Percentiles rank a stretch among this genome's conserved stretches.
Conservation (phyloP, 2,329 filamentous ascomycete genomes). For the Neobulgaria alba region DNA sequence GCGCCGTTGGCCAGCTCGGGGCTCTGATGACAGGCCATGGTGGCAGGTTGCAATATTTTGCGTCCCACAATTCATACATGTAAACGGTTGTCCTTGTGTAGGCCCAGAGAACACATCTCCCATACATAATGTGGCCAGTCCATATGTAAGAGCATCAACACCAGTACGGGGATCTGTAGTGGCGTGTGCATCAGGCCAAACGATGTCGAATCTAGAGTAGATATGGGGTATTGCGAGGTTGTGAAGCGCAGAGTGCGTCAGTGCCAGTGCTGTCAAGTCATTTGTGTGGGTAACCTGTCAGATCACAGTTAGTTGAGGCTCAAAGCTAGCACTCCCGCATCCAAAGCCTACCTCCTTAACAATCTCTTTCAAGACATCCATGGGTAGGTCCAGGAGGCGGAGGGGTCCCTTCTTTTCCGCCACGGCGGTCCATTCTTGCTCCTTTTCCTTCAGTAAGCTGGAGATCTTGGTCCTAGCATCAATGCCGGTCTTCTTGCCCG, state of each 20-base stretch:
- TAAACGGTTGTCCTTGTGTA: conserved; percentile 14
- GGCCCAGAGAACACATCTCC: conserved; percentile 47
- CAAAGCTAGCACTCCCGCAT: neutral
- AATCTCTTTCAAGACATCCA: conserved; percentile 71
- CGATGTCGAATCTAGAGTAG: conserved; percentile 79
- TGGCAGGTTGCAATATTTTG: conserved; percentile 20
- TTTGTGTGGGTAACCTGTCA: conserved; percentile 64
- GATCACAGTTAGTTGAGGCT: neutral
- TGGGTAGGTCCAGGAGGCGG: conserved; percentile 63
- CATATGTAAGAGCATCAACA: conserved; percentile 77
- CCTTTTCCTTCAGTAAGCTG: conserved; percentile 46
- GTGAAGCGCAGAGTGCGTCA: conserved; percentile 72
- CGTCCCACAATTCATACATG: conserved; percentile 29
- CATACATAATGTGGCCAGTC: conserved; percentile 70
- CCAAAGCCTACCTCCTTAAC: conserved; percentile 57
- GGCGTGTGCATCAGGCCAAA: conserved; percentile 68
- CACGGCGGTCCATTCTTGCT: conserved; percentile 60
- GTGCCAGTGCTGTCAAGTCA: conserved; percentile 68
- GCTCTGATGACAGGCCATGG: conserved; percentile 15
- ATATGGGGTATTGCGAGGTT: conserved; percentile 67
- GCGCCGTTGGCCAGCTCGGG: conserved; percentile 32
- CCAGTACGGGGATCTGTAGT: conserved; percentile 58
- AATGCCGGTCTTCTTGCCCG: conserved; percentile 8
- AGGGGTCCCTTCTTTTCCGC: conserved; percentile 49
- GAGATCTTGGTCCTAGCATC: conserved; percentile 29